A percentile compares a stretch with the other conserved stretches of the same genome.
Conservation (phyloP, 768 basidiomycete species). For the Rubroboletus satanas region DNA sequence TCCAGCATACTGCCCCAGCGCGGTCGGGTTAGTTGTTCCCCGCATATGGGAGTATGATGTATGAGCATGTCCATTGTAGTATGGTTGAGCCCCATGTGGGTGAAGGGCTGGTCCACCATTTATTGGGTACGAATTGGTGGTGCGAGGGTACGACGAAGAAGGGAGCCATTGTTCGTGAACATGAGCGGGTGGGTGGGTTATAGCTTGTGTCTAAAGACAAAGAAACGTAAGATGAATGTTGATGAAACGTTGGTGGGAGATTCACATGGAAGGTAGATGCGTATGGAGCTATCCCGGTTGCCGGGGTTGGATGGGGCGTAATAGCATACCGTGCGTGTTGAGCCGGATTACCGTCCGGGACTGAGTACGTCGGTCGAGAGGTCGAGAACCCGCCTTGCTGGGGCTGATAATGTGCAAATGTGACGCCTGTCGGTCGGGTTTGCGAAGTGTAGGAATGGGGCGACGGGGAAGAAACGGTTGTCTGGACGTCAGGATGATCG, state of each 20-base stretch:
- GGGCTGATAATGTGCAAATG: constrained; percentile 38
- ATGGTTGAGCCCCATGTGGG: constrained; percentile 23
- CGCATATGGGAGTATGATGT: constrained; percentile 29
- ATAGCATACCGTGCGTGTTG: constrained; percentile 19
- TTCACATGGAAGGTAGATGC: constrained; percentile 26
- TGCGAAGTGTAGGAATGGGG: constrained; percentile 19
- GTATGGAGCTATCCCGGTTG: constrained; percentile 20
- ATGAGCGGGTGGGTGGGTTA: constrained; percentile 14
- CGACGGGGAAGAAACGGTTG: constrained; percentile 12
- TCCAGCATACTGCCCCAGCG: constrained; percentile 24
- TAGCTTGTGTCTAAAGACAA: constrained; percentile 9
- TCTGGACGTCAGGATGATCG: constrained; percentile 19
- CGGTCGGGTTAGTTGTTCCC: constrained; percentile 13
- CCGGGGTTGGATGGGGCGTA: constrained; percentile 13
- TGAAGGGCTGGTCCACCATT: constrained; percentile 19
- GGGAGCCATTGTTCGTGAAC: constrained; percentile 25
- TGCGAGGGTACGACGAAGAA: constrained; percentile 25
- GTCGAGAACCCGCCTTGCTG: constrained; percentile 36
- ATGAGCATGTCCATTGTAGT: constrained; percentile 26
- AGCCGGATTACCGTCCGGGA: constrained; percentile 17
- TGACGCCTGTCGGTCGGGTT: constrained; percentile 25
- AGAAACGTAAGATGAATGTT: background rate
- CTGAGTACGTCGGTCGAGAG: constrained; percentile 28
- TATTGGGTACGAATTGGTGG: constrained; percentile 13
- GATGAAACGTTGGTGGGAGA: background rate